Evolutionary conservation across 306 rosid genomes (phyloP), one percentile per base, ranked within the genome.

Genomic region (Trichosanthes truncata): DNA sequence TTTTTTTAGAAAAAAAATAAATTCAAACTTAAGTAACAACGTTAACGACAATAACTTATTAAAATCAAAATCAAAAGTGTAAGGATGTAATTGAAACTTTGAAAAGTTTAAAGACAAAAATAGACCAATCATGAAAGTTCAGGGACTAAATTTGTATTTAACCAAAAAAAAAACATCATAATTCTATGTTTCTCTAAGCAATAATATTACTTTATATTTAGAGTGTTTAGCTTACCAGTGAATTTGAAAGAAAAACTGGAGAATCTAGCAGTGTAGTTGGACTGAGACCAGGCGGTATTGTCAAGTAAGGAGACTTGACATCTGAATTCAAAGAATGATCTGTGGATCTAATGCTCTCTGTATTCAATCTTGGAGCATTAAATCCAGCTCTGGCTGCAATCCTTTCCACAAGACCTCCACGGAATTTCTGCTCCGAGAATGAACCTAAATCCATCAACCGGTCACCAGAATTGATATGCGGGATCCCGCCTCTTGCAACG

Each of bases 251-350:
- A 87, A 94, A 92, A 53, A 92, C 97, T 0, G 98, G 97, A 67
- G 98, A 94, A 76, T 94, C 98, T 31, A 94, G 87, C 82, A 94
- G 89, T 55, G 97, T 88, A 75, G 97, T 92, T 48, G 98, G 98
- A 88, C 98, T 94, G 78, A 94, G 93, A 83, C 98, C 98, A 69
- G 97, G 95, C 1, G 98, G 96, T 79, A 94, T 88, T 41, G 96
- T 89, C 73, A 92, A 81, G 87, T 89, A 91, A 84, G 98, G 88
- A 81, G 98, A 92, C 72, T 82, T 90, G 75, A 80, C 15, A 38
- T 92, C 92, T 1, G 96, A 77, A 85, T 85, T 82, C 18, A 84
- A 82, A 4, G 96, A 84, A 74, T 84, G 89, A 59, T 92, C 96
- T 38, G 95, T 80, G 31, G 95, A 87, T 91, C 93, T 89, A 83